A percentile compares a stretch with the other conserved stretches of the same genome.
Conservation (phyloP, 345 rosid genomes). For the Lagerstroemia speciosa region DNA sequence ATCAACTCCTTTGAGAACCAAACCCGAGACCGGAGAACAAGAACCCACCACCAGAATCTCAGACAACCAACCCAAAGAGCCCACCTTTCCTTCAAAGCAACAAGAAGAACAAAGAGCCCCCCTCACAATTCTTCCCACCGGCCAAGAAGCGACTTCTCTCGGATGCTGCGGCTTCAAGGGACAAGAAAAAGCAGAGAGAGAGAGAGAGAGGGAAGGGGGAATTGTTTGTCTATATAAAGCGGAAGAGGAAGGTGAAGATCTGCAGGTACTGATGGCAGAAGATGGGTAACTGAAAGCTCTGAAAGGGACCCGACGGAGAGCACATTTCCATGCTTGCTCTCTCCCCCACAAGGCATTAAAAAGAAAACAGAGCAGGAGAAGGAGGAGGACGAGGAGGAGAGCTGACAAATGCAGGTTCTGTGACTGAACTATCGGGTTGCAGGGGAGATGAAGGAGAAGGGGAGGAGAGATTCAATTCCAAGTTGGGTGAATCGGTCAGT, state of each 20-base stretch:
- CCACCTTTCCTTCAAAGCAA: conserved; percentile 1
- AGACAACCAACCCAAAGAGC: conserved; percentile 24
- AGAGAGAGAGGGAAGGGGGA: neutral
- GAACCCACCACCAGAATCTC: neutral
- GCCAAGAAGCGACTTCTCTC: no score
- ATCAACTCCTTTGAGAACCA: neutral
- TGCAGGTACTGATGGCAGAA: neutral
- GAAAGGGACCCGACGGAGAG: conserved; percentile 17
- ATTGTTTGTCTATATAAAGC: neutral
- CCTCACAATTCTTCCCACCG: no score
- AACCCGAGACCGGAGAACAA: conserved; percentile 8
- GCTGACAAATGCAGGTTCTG: no score
- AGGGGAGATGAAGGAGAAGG: no score
- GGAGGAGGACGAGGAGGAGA: neutral
- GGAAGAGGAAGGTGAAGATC: neutral
- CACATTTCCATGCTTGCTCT: no score
- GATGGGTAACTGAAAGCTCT: conserved; percentile 1
- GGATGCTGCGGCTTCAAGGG: no score
- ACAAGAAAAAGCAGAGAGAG: no score
- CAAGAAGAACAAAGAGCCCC: neutral
- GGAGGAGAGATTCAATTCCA: no score
- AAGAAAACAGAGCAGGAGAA: conserved; percentile 12
- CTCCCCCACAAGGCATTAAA: no score
- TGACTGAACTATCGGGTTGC: no score
- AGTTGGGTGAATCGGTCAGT: no score